Evolutionary conservation across 805 yeast genomes (phyloP).

Genomic region (Candida loeiensis): DNA sequence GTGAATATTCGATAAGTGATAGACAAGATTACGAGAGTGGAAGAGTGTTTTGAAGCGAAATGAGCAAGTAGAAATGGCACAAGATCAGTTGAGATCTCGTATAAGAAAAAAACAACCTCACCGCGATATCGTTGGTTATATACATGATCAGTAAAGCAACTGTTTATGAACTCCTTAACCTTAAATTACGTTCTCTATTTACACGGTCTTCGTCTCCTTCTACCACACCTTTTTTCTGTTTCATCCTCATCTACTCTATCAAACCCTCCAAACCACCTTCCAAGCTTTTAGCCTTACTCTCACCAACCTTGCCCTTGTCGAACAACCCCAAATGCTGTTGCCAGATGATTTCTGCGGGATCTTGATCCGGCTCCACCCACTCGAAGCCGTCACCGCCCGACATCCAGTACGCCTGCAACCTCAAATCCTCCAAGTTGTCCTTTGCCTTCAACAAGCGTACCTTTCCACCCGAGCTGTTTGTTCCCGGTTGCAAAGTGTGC

Average conservation of each 20-base stretch:
- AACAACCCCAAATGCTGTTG: slow-evolving; percentile 25
- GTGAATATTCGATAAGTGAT: too few relatives aligned
- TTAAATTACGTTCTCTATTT: too few relatives aligned
- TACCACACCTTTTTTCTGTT: too few relatives aligned
- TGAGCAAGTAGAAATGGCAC: too few relatives aligned
- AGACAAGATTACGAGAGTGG: too few relatives aligned
- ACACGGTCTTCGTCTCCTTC: too few relatives aligned
- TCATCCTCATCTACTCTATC: slow-evolving; percentile 13
- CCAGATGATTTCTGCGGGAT: slow-evolving; percentile 68
- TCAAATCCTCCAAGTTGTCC: slow-evolving; percentile 57
- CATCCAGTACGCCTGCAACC: slow-evolving; percentile 82
- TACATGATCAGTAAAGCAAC: too few relatives aligned
- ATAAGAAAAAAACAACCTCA: too few relatives aligned
- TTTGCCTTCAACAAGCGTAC: slow-evolving; percentile 37
- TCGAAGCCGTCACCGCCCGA: slow-evolving; percentile 82
- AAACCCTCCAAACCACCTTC: neutral
- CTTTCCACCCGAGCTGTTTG: slow-evolving; percentile 35
- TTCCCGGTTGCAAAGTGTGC: slow-evolving; percentile 31
- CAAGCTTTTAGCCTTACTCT: slow-evolving; percentile 9
- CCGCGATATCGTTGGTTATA: slow-evolving; percentile 1
- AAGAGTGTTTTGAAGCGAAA: too few relatives aligned
- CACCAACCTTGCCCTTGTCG: slow-evolving; percentile 16
- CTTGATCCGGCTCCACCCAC: slow-evolving; percentile 89
- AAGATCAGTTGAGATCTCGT: too few relatives aligned
- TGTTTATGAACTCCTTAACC: too few relatives aligned